A percentile compares a stretch with the other conserved stretches of the same genome.
Conservation (phyloP, 306 rosid genomes). For the Rubus idaeus region DNA sequence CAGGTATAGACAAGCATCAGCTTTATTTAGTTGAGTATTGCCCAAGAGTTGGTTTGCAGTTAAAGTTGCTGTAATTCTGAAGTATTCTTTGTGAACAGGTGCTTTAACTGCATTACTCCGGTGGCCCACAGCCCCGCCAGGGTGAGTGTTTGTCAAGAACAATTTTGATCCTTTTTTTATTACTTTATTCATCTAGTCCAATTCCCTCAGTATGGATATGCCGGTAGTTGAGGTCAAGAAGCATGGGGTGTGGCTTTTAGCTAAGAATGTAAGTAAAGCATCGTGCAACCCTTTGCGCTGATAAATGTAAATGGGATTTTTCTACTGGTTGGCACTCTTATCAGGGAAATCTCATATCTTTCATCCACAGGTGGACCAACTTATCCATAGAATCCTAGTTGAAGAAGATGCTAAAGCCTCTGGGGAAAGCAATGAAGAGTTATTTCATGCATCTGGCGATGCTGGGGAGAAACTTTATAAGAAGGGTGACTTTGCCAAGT, state of each 20-base stretch:
- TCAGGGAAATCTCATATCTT: neutral
- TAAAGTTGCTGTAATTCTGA: conserved; percentile 17
- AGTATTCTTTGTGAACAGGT: conserved; percentile 43
- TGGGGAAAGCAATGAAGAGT: conserved; percentile 52
- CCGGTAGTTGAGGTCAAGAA: conserved; percentile 87
- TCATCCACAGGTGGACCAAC: conserved; percentile 71
- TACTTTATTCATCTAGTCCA: conserved; percentile 30
- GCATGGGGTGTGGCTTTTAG: conserved; percentile 91
- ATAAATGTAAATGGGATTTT: conserved; percentile 2
- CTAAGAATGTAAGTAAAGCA: conserved; percentile 69
- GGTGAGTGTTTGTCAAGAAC: conserved; percentile 45
- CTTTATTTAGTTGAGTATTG: neutral
- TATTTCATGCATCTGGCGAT: conserved; percentile 65
- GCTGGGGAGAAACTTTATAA: conserved; percentile 74
- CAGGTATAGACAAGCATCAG: conserved; percentile 45
- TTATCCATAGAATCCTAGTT: conserved; percentile 78
- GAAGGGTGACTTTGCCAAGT: conserved; percentile 79
- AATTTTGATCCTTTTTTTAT: neutral
- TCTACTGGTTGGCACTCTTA: conserved; percentile 7
- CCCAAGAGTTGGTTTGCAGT: conserved; percentile 9
- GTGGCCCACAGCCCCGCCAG: conserved; percentile 97
- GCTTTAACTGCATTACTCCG: conserved; percentile 74
- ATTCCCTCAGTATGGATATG: conserved; percentile 75
- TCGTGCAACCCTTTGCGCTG: neutral
- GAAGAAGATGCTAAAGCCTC: conserved; percentile 76